Evolutionary conservation across 2,329 filamentous ascomycete genomes (phyloP), one percentile per base, ranked within the genome.

Genomic region (Aureobasidium sp.): DNA sequence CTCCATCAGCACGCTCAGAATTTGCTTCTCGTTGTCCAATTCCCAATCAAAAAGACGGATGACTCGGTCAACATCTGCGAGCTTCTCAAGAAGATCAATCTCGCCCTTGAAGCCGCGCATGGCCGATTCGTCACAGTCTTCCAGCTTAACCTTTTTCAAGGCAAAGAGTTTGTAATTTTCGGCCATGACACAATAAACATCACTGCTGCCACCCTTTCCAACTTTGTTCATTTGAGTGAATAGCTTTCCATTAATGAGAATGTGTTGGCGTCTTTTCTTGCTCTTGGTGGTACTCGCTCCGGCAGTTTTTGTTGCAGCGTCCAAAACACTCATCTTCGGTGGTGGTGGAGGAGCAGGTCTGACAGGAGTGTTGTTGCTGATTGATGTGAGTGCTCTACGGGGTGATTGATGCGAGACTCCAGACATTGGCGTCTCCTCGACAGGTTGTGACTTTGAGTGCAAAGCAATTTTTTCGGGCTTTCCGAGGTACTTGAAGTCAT

Each of bases 131-230:
- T 99, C 93, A 32, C 91, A 89, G 68, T 93, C 89, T 70, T 96
- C 91, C 8, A 97, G 81, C 58, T 93, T 90, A 29, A 99, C 94
- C 53, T 91, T 83, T 77, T 99, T 99, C 66, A 99, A 77, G 0
- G 94, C 94, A 74, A 96, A 92, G 75, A 96, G 90, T 73, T 92
- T 95, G 70, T 91, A 92, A 70, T 97, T 97, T 73, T 99, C 94
- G 0, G 94, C 93, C 79, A 96, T 96, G 37, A 99, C 94, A 49
- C 91, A 87, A 74, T 96, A 99, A 1, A 99, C 94, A 70, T 95
- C 92, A 54, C 89, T 92, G 67, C 91, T 97, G 36, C 94, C 94
- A 64, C 94, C 94, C 62, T 92, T 87, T 10, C 94, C 94, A 66
- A 99, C 87, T 67, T 89, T 90, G 72, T 96, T 92, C 64, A 97